phyloP scores from a whole-genome alignment of 495 filamentous ascomycete species.

The Penicillium cosmopolitanum region DNA sequence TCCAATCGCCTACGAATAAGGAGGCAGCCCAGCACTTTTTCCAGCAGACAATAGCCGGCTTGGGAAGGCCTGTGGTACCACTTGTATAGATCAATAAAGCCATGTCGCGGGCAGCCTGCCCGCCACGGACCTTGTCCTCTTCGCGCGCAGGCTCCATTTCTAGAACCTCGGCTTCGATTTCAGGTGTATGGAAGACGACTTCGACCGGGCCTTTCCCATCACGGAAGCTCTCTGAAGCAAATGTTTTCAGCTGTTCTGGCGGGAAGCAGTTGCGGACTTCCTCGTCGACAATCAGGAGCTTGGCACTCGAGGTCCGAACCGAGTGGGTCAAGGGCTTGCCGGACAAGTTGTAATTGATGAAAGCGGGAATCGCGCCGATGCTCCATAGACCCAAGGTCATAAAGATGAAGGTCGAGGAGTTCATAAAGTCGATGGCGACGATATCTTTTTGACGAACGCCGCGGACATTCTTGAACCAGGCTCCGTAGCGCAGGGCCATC shows the following conservation, averaged over 20 bases:
- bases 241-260: slow-evolving; percentile 45
- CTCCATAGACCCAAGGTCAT: slow-evolving; percentile 86
- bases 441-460: slow-evolving; percentile 75
- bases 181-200: slow-evolving; percentile 64
- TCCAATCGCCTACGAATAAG: slow-evolving; percentile 59
- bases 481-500: slow-evolving; percentile 73
- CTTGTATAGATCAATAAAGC: slow-evolving; percentile 82
- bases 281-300: slow-evolving; percentile 75
- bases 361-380: slow-evolving; percentile 86
- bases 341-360: slow-evolving; percentile 90
- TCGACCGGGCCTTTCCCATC: slow-evolving; percentile 56
- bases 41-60: slow-evolving; percentile 86
- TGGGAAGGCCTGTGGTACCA: slow-evolving; percentile 90
- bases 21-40: slow-evolving; percentile 60
- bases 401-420: slow-evolving; percentile 81
- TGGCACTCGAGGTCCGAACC: slow-evolving; percentile 68
- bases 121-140: slow-evolving; percentile 62
- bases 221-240: slow-evolving; percentile 47
- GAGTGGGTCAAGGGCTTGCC: slow-evolving; percentile 80
- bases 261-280: slow-evolving; percentile 60
- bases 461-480: slow-evolving; percentile 76
- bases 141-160: slow-evolving; percentile 62
- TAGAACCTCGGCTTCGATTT: slow-evolving; percentile 64
- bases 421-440: slow-evolving; percentile 88
- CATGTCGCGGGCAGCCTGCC: slow-evolving; percentile 58